Percentiles rank a stretch among this genome's conserved stretches.
Conservation (phyloP, 768 basidiomycete genomes). For the Tricholoma sp. region DNA sequence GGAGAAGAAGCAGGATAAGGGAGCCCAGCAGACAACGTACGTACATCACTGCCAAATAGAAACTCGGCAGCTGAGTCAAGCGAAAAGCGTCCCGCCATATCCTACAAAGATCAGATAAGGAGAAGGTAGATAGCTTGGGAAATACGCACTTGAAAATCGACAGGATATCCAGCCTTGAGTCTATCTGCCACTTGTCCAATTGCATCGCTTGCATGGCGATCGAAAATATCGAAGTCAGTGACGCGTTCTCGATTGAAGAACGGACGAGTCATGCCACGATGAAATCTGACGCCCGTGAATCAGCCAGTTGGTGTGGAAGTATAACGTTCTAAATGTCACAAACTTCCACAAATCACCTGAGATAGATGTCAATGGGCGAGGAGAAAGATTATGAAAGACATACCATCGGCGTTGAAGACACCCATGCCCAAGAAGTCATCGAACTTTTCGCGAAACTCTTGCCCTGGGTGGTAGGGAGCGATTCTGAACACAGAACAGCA, state of each 20-base stretch:
- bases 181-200: conserved; percentile 39
- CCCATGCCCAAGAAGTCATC: background rate
- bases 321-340: conserved; percentile 7
- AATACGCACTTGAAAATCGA: conserved; percentile 52
- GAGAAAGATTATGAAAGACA: background rate
- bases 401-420: background rate
- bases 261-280: conserved; percentile 63
- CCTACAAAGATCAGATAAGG: conserved; percentile 18
- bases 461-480: background rate
- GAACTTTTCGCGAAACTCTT: background rate
- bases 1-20: conserved; percentile 38
- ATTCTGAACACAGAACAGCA: background rate
- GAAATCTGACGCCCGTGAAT: conserved; percentile 36
- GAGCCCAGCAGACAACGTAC: conserved; percentile 43
- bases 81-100: conserved; percentile 47
- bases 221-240: conserved; percentile 60
- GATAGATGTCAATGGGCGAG: background rate
- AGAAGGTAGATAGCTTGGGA: background rate
- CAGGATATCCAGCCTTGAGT: conserved; percentile 38
- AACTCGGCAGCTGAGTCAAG: conserved; percentile 62
- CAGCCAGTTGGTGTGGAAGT: background rate
- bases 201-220: conserved; percentile 45
- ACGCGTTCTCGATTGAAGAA: conserved; percentile 64
- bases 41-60: conserved; percentile 50
- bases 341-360: conserved; percentile 60